Evolutionary conservation across 2,329 filamentous ascomycete genomes (phyloP).

Genomic region (Botrytis paeoniae): DNA sequence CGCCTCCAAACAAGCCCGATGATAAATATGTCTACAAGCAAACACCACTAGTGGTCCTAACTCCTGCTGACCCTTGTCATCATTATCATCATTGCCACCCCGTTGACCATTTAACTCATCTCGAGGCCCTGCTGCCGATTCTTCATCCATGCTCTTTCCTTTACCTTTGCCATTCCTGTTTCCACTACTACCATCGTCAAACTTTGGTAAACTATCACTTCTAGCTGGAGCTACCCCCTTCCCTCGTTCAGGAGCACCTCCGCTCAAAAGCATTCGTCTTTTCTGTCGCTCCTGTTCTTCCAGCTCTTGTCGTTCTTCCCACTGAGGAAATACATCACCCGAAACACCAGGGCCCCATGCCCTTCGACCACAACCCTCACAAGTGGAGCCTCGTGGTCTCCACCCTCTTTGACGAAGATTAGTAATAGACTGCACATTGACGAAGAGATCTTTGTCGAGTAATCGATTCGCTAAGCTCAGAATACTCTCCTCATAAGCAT

Average conservation of each 20-base stretch:
- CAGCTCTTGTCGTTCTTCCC: conserved; percentile 61
- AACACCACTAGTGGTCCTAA: conserved; percentile 65
- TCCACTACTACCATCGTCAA: conserved; percentile 22
- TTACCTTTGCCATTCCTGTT: conserved; percentile 29
- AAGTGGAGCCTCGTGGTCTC: conserved; percentile 81
- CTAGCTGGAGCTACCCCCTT: conserved; percentile 42
- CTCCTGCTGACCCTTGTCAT: conserved; percentile 46
- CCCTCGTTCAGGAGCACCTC: conserved; percentile 39
- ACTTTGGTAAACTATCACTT: conserved; percentile 32
- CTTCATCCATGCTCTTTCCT: conserved; percentile 39
- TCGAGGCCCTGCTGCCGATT: conserved; percentile 41
- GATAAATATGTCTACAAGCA: conserved; percentile 69
- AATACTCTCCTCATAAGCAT: conserved; percentile 91
- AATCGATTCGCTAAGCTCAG: conserved; percentile 81
- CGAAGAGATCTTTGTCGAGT: conserved; percentile 84
- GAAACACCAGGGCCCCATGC: conserved; percentile 89
- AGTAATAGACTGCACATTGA: conserved; percentile 72
- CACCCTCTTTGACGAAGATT: conserved; percentile 79
- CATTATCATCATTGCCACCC: conserved; percentile 31
- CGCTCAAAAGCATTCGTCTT: conserved; percentile 34
- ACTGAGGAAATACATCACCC: conserved; percentile 73
- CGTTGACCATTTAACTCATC: conserved; percentile 36
- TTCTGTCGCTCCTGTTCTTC: conserved; percentile 45
- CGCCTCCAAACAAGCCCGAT: conserved; percentile 66
- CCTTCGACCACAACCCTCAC: conserved; percentile 78